These are phyloP conservation scores for Penicillium paneum DNA, from an alignment of 2,329 filamentous ascomycete species.

Conservation along the genomic window DNA sequence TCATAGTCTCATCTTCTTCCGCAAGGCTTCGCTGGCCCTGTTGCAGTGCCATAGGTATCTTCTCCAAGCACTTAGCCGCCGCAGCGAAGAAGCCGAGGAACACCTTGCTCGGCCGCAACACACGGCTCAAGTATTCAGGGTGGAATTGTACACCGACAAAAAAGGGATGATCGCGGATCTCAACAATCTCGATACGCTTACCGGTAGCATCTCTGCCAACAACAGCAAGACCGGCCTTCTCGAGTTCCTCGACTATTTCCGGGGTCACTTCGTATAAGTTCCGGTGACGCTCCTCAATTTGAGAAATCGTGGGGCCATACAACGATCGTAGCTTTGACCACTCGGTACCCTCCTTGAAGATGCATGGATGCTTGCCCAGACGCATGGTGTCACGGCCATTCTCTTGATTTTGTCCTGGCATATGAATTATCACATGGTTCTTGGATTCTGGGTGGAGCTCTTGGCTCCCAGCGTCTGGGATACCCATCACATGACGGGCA, in stretches of 20 bases:
- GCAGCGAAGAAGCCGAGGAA: conserved; percentile 85
- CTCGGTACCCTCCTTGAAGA: conserved; percentile 72
- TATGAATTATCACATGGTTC: conserved; percentile 76
- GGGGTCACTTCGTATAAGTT: conserved; percentile 93
- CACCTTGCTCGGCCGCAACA: conserved; percentile 69
- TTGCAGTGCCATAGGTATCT: conserved; percentile 27
- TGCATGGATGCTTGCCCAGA: conserved; percentile 68
- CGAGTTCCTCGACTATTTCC: conserved; percentile 65
- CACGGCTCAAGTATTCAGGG: conserved; percentile 77
- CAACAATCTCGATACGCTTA: conserved; percentile 77
- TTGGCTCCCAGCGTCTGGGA: conserved; percentile 55
- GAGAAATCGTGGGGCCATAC: conserved; percentile 56
- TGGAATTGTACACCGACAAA: conserved; percentile 87
- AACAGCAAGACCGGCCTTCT: conserved; percentile 68
- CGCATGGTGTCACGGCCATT: conserved; percentile 85
- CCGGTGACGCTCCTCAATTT: conserved; percentile 72
- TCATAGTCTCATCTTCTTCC: neutral
- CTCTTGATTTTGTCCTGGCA: conserved; percentile 81
- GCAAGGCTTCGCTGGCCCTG: conserved; percentile 17
- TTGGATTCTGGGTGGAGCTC: conserved; percentile 57
- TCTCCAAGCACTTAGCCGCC: conserved; percentile 63
- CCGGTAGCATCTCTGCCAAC: conserved; percentile 76
- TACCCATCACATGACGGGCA: conserved; percentile 70
- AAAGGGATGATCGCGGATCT: conserved; percentile 78
- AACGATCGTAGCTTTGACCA: conserved; percentile 75